Percentiles rank a stretch among this genome's conserved stretches.
phyloP scores from a whole-genome alignment of 768 basidiomycete species.

The Hebeloma cylindrosporum region DNA sequence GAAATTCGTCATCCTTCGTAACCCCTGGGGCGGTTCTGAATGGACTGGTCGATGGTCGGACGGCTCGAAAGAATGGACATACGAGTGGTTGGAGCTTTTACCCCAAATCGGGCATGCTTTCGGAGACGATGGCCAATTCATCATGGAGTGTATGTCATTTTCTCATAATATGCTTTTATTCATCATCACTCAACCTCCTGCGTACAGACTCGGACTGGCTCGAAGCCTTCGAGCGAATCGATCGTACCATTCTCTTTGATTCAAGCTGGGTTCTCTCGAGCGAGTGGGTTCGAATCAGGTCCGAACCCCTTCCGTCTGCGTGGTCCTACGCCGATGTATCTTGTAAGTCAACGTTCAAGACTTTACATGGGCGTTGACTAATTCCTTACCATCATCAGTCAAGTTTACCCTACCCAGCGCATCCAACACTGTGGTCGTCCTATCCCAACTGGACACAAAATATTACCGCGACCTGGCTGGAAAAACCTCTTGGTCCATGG shows the following conservation, averaged over 20 bases:
- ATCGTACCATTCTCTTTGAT: slow-evolving; percentile 48
- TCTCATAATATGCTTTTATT: neutral
- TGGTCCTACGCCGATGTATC: slow-evolving; percentile 57
- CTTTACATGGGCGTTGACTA: neutral
- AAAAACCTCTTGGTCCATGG: slow-evolving; percentile 45
- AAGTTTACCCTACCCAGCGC: slow-evolving; percentile 42
- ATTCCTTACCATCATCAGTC: slow-evolving; percentile 30
- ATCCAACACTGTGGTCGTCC: slow-evolving; percentile 47
- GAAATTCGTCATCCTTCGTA: slow-evolving; percentile 48
- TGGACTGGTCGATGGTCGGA: slow-evolving; percentile 53
- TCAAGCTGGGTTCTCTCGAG: slow-evolving; percentile 46
- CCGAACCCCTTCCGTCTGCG: slow-evolving; percentile 43
- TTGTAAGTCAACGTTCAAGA: slow-evolving; percentile 34
- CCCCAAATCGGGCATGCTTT: slow-evolving; percentile 41
- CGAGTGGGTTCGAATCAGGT: slow-evolving; percentile 48
- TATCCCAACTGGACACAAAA: slow-evolving; percentile 50
- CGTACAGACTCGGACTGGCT: slow-evolving; percentile 40
- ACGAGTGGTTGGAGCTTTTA: slow-evolving; percentile 44
- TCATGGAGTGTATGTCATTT: slow-evolving; percentile 44
- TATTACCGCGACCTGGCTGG: slow-evolving; percentile 51
- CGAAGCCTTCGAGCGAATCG: slow-evolving; percentile 43
- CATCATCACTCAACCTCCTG: neutral
- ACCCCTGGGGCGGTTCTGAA: slow-evolving; percentile 50
- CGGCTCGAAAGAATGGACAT: slow-evolving; percentile 50
- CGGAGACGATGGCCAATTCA: slow-evolving; percentile 49